phyloP scores from a whole-genome alignment of 495 filamentous ascomycete genomes.

The Antarctomyces pellizariae region DNA sequence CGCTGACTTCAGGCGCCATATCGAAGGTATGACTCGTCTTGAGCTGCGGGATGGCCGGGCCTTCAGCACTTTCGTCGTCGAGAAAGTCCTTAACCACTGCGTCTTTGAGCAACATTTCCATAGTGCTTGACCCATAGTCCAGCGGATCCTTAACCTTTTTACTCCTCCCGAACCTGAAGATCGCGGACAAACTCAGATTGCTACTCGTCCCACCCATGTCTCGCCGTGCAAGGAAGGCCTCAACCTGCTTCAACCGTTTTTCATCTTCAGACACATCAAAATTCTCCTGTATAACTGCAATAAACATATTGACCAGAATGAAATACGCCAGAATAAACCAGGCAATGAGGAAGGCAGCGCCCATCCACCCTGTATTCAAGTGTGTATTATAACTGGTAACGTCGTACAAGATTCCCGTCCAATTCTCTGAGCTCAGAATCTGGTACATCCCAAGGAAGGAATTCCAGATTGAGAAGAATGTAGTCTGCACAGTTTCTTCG shows the following conservation, averaged over 20 bases:
- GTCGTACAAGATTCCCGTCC: conserved; percentile 73
- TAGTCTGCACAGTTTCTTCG: conserved; percentile 34
- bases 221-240: conserved; percentile 76
- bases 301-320: conserved; percentile 99
- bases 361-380: conserved; percentile 69
- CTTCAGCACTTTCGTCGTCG: conserved; percentile 31
- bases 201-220: conserved; percentile 44
- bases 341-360: conserved; percentile 71
- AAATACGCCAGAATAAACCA: conserved; percentile 95
- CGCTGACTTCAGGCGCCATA: conserved; percentile 12
- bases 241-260: conserved; percentile 88
- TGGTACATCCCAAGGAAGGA: conserved; percentile 97
- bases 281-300: conserved; percentile 99
- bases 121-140: conserved; percentile 66
- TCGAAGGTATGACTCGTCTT: conserved; percentile 18
- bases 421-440: conserved; percentile 91
- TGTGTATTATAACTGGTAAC: conserved; percentile 39
- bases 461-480: conserved; percentile 82
- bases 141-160: conserved; percentile 52
- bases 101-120: conserved; percentile 91
- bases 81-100: conserved; percentile 87
- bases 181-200: conserved; percentile 69
- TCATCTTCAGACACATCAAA: conserved; percentile 99
- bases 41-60: conserved; percentile 18
- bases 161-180: conserved; percentile 56